These are phyloP conservation scores for Stephania japonica DNA, from an alignment of 164 flowering plant species.

Conservation along the genomic window DNA sequence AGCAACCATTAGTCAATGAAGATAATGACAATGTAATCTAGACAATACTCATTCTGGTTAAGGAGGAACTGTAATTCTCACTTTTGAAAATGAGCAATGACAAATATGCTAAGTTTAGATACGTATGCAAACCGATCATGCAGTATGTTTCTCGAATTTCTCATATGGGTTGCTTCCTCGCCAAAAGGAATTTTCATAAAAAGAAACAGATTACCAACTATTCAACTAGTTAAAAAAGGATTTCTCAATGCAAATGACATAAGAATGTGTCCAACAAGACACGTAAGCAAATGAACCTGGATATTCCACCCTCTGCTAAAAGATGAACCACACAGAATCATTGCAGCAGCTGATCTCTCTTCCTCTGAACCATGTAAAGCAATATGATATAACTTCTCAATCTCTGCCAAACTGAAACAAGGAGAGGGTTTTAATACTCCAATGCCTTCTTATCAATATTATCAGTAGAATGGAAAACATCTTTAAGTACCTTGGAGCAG, in stretches of 20 bases:
- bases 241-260: not conserved
- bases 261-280: not conserved
- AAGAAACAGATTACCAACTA: not conserved
- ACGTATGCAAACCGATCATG: not conserved
- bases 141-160: not conserved
- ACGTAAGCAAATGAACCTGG: conserved; percentile 33
- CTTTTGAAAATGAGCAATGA: no score
- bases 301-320: conserved; percentile 68
- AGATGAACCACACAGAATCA: conserved; percentile 71
- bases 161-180: not conserved
- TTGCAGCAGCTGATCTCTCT: conserved; percentile 59
- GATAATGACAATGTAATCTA: not conserved
- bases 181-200: not conserved
- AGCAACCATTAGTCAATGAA: not conserved
- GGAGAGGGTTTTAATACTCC: not conserved
- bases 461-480: not conserved
- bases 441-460: not conserved
- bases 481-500: conserved; percentile 75
- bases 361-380: conserved; percentile 60
- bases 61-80: not conserved
- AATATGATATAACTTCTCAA: conserved; percentile 59
- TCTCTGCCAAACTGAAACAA: conserved; percentile 47
- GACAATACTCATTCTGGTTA: not conserved
- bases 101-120: not conserved
- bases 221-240: not conserved